Base-by-base conservation (phyloP, 192 early-diverging fungal genomes). In the Rhizophagus clarus region DNA sequence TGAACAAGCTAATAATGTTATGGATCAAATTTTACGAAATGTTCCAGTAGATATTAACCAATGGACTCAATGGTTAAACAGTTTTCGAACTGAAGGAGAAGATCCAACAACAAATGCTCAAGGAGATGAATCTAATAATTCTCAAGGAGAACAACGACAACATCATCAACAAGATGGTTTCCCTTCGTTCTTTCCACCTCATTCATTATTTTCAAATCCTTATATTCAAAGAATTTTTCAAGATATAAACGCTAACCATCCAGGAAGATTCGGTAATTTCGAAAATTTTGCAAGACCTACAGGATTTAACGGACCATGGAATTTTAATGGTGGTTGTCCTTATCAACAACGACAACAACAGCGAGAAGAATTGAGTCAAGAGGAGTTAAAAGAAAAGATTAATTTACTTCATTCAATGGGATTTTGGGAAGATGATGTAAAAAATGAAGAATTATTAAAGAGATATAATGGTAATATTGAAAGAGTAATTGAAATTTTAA, bases 391-490 rank as follows among this genome's bases (percentile, higher is more conserved):
- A n/a, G 79, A 75, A 45, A 73, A 67, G 34, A 11, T 80, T 17
- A 66, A n/a, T 3, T 31, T 45, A 45, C 69, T 82, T 26, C 60
- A 73, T 63, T 6, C 62, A 17, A 82, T 82, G 81, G 81, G 81
- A 40, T 82, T 79, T 37, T 64, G 63, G 42, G 77, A 80, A 45
- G 77, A 76, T 42, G 60, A 79, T 28, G 71, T 15, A 15, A 29
- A 82, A 61, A 77, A 79, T 17, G 34, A 40, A 8, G 42, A 72
- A 32, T 47, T 82, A 61, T 74, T 82, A 26, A 79, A 79, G 47
- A 37, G 66, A n/a, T 80, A 82, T 32, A 70, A 72, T 40, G 81
- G 81, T 42, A 79, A 82, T 72, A 28, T 82, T 20, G 77, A 73
- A 31, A 71, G 66, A 34, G 81, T 82, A 22, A 56, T 82, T 12